phyloP scores from a whole-genome alignment of 2,329 filamentous ascomycete genomes.

The Metarhizium anisopliae region DNA sequence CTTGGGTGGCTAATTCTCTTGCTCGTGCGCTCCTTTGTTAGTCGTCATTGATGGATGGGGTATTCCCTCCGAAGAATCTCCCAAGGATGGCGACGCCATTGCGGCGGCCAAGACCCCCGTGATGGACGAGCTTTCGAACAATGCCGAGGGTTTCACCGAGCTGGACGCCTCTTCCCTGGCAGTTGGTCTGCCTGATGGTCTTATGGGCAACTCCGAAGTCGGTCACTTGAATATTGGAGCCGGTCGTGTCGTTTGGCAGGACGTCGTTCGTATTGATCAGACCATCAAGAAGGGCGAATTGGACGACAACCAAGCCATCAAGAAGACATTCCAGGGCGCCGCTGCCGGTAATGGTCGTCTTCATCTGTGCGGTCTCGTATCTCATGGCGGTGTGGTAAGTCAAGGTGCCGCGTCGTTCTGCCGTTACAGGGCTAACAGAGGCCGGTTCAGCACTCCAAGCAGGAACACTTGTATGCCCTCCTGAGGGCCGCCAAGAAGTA shows the following conservation, averaged over 20 bases:
- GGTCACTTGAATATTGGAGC: constrained; percentile 98
- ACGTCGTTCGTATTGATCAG: constrained; percentile 92
- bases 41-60: constrained; percentile 99
- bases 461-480: constrained; percentile 82
- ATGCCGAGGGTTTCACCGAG: constrained; percentile 76
- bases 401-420: not conserved
- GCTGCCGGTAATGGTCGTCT: constrained; percentile 86
- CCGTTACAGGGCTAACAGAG: not conserved
- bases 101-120: constrained; percentile 84
- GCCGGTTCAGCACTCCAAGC: constrained; percentile 67
- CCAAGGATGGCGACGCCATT: constrained; percentile 89
- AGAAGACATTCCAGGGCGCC: constrained; percentile 65
- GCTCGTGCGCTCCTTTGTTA: constrained; percentile 39
- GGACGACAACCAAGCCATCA: constrained; percentile 67
- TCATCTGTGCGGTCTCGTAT: constrained; percentile 86
- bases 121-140: constrained; percentile 87
- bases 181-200: constrained; percentile 87
- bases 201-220: constrained; percentile 99
- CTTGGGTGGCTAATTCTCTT: constrained; percentile 51
- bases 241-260: constrained; percentile 96
- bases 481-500: constrained; percentile 85
- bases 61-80: constrained; percentile 69
- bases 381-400: constrained; percentile 81
- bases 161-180: constrained; percentile 94
- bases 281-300: constrained; percentile 80